Percentiles rank a stretch among this genome's conserved stretches.
These are phyloP conservation scores for Heterobasidion parviporum DNA, from an alignment of 1,284 basidiomycete species.

Conservation along the genomic window DNA sequence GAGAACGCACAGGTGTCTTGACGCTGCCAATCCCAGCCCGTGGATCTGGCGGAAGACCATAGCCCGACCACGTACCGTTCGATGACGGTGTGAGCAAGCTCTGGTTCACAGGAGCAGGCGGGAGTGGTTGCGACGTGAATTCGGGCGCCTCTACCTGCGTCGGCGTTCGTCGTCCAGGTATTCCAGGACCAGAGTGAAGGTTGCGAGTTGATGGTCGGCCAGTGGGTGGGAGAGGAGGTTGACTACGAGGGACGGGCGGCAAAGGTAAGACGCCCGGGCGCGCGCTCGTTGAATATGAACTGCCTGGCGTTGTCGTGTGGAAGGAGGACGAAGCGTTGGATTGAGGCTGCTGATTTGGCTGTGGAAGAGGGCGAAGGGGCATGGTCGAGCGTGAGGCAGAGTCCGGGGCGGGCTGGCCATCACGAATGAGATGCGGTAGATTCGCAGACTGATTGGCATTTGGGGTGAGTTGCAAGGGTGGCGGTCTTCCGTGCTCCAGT, in stretches of 20 bases:
- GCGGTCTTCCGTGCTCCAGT: conserved; percentile 50
- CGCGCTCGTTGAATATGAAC: conserved; percentile 18
- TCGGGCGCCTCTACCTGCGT: conserved; percentile 40
- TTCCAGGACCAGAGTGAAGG: conserved; percentile 13
- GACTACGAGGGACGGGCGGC: conserved; percentile 55
- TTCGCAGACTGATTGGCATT: conserved; percentile 37
- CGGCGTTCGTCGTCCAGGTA: conserved; percentile 45
- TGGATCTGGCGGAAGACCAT: conserved; percentile 54
- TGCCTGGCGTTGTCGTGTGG: conserved; percentile 23
- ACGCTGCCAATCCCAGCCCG: conserved; percentile 39
- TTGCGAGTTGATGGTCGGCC: conserved; percentile 7
- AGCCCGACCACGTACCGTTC: conserved; percentile 33
- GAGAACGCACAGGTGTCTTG: conserved; percentile 36
- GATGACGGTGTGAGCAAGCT: conserved; percentile 38
- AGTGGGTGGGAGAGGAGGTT: conserved; percentile 46
- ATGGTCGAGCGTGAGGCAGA: conserved; percentile 29
- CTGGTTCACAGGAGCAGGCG: conserved; percentile 36
- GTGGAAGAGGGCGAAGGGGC: conserved; percentile 37
- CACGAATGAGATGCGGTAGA: conserved; percentile 60
- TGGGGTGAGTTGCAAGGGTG: conserved; percentile 54
- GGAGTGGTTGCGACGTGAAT: conserved; percentile 45
- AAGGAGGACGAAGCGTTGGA: conserved; percentile 7
- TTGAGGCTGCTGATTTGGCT: conserved; percentile 21
- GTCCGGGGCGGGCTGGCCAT: conserved; percentile 39
- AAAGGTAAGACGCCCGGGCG: conserved; percentile 53